Conservation (phyloP, 257 asterid genomes). For the Solanum sitiens region DNA sequence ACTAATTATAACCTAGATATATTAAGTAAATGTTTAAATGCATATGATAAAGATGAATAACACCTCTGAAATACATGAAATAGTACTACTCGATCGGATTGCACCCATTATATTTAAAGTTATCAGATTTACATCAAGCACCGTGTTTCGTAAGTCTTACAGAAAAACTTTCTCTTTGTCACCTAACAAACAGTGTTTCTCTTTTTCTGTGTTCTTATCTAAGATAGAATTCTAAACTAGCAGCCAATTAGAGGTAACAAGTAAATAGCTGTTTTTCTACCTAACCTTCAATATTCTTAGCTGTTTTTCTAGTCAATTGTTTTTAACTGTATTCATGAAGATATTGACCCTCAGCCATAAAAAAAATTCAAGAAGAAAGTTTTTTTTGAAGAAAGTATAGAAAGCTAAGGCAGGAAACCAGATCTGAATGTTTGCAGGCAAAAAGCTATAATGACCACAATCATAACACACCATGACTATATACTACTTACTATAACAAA, state of each 20-base stretch:
- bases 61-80: too few relatives aligned
- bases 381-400: background rate
- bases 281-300: background rate
- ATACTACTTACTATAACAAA: background rate
- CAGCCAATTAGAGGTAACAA: background rate
- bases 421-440: slow-evolving; percentile 11
- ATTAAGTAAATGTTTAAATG: background rate
- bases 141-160: background rate
- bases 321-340: background rate
- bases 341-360: background rate
- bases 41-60: background rate
- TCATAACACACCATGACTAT: background rate
- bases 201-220: background rate
- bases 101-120: too few relatives aligned
- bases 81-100: too few relatives aligned
- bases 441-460: slow-evolving; percentile 1
- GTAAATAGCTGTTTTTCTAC: too few relatives aligned
- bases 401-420: background rate
- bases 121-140: background rate
- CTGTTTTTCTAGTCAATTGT: background rate
- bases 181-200: background rate
- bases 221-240: background rate
- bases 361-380: background rate
- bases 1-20: background rate
- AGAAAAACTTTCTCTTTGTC: background rate